Evolutionary conservation across 352 stramenopile species (phyloP), one percentile per base, ranked within the genome.

Genomic region (Globisporangium yorkense): DNA sequence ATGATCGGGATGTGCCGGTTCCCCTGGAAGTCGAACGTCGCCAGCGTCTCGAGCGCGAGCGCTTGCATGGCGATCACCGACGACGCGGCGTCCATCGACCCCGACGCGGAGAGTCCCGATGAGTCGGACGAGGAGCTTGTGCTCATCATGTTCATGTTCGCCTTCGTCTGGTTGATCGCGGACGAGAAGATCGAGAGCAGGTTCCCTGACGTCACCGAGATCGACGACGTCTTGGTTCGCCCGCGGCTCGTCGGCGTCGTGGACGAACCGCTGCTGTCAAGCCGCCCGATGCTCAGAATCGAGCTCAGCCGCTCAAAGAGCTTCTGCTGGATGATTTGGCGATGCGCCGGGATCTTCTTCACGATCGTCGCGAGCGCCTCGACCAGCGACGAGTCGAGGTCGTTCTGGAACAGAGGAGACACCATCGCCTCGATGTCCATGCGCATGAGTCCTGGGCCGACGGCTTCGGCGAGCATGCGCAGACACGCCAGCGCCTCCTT

Each of bases 1-100:
- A 95, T 87, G 67, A 95, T 86, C 10, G 86, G 86, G 41, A 95
- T 92, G 29, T 87, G 70, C 18, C 84, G 82, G 51, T 91, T 95
- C 20, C 84, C 84, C 40, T 89, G 77, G 50, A 95, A 95, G 50
- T 95, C 84, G 59, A 95, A 95, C 33, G 85, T 90, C 6, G 84
- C 82, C 7, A 95, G 68, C 35, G 86, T 95, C 57, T 95, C 86
- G 16, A 95, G 66, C 35, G 86, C 86, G 12, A 95, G 80, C 6
- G 80, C 75, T 62, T 95, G 85, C 83, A 92, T 92, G 21, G 72
- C 68, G 21, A 89, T 89, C n/a, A 76, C 75, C 0, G 70, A 74
- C 8, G 79, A 74, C 6, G 75, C 71, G 16, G 75, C 66, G 62
- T 80, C 69, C 35, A 67, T 57, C 50, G 66, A 62, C 16, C 67